A percentile compares a stretch with the other conserved stretches of the same genome.
These are phyloP conservation scores for Colletotrichum sp. DNA, from an alignment of 2,329 filamentous ascomycete species.

Conservation along the genomic window DNA sequence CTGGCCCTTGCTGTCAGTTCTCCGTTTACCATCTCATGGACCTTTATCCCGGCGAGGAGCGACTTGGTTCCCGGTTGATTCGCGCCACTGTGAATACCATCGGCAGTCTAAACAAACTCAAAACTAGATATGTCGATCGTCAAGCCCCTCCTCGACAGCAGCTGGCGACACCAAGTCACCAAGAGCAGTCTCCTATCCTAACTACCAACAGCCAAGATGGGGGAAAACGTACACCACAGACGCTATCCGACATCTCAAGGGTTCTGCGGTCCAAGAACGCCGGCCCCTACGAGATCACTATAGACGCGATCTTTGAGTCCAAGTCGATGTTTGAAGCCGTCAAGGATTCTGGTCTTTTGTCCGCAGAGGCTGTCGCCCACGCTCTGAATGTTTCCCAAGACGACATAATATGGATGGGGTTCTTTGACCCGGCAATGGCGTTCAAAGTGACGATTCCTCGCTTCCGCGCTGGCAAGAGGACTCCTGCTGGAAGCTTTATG, in stretches of 20 bases:
- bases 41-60: background rate
- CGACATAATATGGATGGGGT: slow-evolving; percentile 42
- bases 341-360: slow-evolving; percentile 39
- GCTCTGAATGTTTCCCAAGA: slow-evolving; percentile 30
- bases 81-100: background rate
- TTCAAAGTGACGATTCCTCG: slow-evolving; percentile 50
- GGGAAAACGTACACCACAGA: background rate
- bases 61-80: background rate
- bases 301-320: slow-evolving; percentile 52
- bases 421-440: slow-evolving; percentile 50
- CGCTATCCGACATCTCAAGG: background rate
- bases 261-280: background rate
- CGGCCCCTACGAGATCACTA: background rate
- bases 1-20: background rate
- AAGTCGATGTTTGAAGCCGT: slow-evolving; percentile 37
- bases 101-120: background rate
- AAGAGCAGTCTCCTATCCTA: no score
- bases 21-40: background rate
- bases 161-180: no score
- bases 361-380: slow-evolving; percentile 34
- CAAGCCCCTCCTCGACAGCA: fast-evolving
- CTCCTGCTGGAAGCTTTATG: slow-evolving; percentile 1
- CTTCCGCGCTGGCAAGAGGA: background rate
- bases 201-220: background rate
- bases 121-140: fast-evolving